phyloP scores from a whole-genome alignment of 2,329 filamentous ascomycete species.

The Aspergillus clavatus region DNA sequence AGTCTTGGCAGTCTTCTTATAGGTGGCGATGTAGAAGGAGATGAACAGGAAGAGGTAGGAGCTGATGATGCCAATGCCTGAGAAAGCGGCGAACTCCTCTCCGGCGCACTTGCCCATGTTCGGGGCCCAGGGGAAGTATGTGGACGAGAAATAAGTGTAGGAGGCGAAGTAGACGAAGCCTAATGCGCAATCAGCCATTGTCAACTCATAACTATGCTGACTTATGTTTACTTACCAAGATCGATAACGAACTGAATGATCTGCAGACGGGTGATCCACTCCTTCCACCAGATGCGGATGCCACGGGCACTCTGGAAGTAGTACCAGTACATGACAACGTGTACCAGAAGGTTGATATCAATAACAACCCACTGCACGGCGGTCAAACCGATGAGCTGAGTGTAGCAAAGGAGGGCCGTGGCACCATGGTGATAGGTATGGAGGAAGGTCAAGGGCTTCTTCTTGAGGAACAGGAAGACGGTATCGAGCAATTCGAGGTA shows the following conservation, averaged over 20 bases:
- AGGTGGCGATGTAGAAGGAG: conserved; percentile 96
- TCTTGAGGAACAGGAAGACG: conserved; percentile 96
- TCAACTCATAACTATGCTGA: neutral
- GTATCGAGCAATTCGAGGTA: conserved; percentile 95
- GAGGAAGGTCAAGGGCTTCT: conserved; percentile 98
- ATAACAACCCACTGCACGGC: conserved; percentile 95
- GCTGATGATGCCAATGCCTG: neutral
- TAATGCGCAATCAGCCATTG: conserved; percentile 30
- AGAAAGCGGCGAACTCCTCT: conserved; percentile 92
- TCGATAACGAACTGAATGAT: conserved; percentile 97
- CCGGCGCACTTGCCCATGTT: conserved; percentile 83
- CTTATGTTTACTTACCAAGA: conserved; percentile 60
- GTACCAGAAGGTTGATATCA: conserved; percentile 83
- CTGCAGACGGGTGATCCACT: conserved; percentile 97
- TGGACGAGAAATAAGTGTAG: conserved; percentile 96
- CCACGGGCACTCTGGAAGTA: conserved; percentile 98
- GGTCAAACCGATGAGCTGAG: conserved; percentile 87
- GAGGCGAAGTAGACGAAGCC: conserved; percentile 98
- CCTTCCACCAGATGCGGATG: conserved; percentile 98
- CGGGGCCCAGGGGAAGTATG: conserved; percentile 81
- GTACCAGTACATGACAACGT: conserved; percentile 99
- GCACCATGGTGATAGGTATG: conserved; percentile 99
- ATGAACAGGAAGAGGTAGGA: conserved; percentile 80
- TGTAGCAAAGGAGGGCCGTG: conserved; percentile 95
- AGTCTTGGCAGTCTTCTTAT: conserved; percentile 61